These are phyloP conservation scores for Myriosclerotinia duriaeana DNA, from an alignment of 2,329 filamentous ascomycete species.

Conservation along the genomic window DNA sequence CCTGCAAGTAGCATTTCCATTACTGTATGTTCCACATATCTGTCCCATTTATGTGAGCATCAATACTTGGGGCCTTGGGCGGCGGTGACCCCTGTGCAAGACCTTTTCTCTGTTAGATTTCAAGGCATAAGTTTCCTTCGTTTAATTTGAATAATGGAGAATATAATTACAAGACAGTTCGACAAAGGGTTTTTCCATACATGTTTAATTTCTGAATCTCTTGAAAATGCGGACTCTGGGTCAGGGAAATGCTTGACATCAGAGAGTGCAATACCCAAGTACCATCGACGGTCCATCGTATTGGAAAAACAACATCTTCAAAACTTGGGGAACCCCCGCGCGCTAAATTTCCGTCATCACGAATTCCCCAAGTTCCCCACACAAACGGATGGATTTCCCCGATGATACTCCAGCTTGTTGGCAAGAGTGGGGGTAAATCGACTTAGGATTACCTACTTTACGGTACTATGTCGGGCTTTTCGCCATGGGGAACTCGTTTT, in stretches of 20 bases:
- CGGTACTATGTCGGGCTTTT: neutral
- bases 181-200: too few species aligned
- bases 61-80: neutral
- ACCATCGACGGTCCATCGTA: neutral
- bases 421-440: neutral
- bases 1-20: neutral
- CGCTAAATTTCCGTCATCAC: neutral
- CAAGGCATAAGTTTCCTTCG: neutral
- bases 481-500: neutral
- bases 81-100: neutral
- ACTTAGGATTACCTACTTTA: neutral
- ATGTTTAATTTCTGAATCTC: too few species aligned
- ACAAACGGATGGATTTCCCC: neutral
- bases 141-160: neutral
- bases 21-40: neutral
- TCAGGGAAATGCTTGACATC: too few species aligned
- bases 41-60: slow-evolving; percentile 1
- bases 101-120: neutral
- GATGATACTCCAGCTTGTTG: slow-evolving; percentile 7
- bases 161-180: too few species aligned
- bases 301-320: neutral
- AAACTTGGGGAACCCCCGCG: slow-evolving; percentile 1
- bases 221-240: too few species aligned
- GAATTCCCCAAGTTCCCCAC: slow-evolving; percentile 12
- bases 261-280: too few species aligned